Base-by-base conservation (phyloP, 1,284 basidiomycete species). In the Ceratobasidium sp. region DNA sequence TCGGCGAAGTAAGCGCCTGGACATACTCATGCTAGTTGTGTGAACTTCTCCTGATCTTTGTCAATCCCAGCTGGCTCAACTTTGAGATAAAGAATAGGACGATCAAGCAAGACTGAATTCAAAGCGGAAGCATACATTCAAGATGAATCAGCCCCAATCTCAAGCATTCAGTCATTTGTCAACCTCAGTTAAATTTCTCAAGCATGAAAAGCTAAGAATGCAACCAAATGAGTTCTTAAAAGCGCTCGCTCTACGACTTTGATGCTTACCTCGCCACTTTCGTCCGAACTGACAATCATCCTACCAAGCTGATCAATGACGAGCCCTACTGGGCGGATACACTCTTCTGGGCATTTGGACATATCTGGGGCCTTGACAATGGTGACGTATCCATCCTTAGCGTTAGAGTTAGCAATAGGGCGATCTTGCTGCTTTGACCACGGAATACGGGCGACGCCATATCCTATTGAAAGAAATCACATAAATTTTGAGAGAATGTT, bases 1-100 rank as follows among this genome's bases (percentile, higher is more conserved):
- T 82, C 80, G 18, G 83, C 84, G 51, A 84, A 72, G 44, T 83
- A 79, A 13, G 80, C 28, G 0, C 83, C 84, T 6, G 81, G 82
- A 40, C 84, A 84, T 26, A 12, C 68, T n/a, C n/a, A n/a, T n/a
- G n/a, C n/a, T n/a, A n/a, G n/a, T n/a, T n/a, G n/a, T n/a, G n/a
- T n/a, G n/a, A n/a, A n/a, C n/a, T n/a, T n/a, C n/a, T n/a, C n/a
- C n/a, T n/a, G n/a, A n/a, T n/a, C n/a, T n/a, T n/a, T n/a, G n/a
- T n/a, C n/a, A n/a, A n/a, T n/a, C n/a, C n/a, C n/a, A n/a, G n/a
- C n/a, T n/a, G n/a, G n/a, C n/a, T n/a, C n/a, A n/a, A n/a, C n/a
- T n/a, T n/a, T n/a, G n/a, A n/a, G n/a, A n/a, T n/a, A n/a, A n/a
- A n/a, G n/a, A n/a, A n/a, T n/a, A n/a, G n/a, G n/a, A n/a, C n/a